Percentiles rank a stretch among this genome's conserved stretches.
Conservation (phyloP, 192 early-diverging fungal genomes). For the Entomortierella parvispora region DNA sequence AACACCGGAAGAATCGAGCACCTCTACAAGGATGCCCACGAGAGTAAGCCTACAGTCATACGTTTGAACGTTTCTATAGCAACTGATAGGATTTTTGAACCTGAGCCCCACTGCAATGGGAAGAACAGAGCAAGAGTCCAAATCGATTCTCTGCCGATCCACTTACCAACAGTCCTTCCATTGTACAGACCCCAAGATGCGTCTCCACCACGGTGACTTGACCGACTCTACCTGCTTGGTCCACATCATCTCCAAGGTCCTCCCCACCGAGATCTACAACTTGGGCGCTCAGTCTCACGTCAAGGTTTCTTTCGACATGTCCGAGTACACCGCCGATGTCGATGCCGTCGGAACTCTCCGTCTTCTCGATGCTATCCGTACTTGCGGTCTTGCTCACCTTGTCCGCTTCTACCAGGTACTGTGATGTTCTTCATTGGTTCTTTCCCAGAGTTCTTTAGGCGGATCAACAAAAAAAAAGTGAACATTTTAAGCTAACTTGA, state of each 20-base stretch:
- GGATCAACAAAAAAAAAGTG: background rate
- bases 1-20: slow-evolving; percentile 85
- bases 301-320: slow-evolving; percentile 80
- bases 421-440: background rate
- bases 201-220: slow-evolving; percentile 83
- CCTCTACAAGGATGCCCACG: slow-evolving; percentile 79
- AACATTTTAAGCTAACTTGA: background rate
- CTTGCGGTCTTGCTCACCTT: slow-evolving; percentile 70
- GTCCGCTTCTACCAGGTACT: slow-evolving; percentile 69
- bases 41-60: slow-evolving; percentile 53
- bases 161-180: background rate
- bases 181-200: slow-evolving; percentile 66
- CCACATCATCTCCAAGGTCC: slow-evolving; percentile 76
- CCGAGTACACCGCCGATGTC: slow-evolving; percentile 83
- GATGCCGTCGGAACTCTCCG: slow-evolving; percentile 83
- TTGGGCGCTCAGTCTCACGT: slow-evolving; percentile 82
- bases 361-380: slow-evolving; percentile 81
- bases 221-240: slow-evolving; percentile 83
- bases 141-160: background rate
- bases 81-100: background rate
- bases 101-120: too few relatives aligned
- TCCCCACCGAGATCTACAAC: slow-evolving; percentile 83
- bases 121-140: too few relatives aligned
- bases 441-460: too few relatives aligned
- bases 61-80: background rate